These are phyloP conservation scores for Pulveroboletus sp. DNA, from an alignment of 768 basidiomycete species.

Conservation along the genomic window DNA sequence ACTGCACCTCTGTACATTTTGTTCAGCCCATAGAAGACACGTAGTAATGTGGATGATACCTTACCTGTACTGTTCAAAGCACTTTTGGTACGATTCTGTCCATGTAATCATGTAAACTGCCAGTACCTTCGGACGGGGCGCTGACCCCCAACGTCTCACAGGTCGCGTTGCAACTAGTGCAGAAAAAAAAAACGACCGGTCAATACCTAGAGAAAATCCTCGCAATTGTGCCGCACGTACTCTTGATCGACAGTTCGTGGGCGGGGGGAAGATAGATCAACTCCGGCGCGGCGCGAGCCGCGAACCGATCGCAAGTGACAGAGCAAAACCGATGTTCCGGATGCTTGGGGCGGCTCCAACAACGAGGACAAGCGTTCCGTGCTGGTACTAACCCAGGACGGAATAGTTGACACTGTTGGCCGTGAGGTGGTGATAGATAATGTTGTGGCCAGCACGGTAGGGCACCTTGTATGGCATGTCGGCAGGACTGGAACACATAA, in stretches of 20 bases:
- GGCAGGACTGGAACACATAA: background rate
- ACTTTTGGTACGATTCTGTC: constrained; percentile 2
- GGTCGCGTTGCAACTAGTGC: constrained; percentile 13
- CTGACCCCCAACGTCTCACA: constrained; percentile 4
- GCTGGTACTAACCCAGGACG: background rate
- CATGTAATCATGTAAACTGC: constrained; percentile 22
- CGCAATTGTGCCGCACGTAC: background rate
- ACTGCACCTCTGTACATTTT: constrained; percentile 10
- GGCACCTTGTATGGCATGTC: background rate
- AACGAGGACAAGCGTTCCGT: constrained; percentile 17
- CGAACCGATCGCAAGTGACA: constrained; percentile 3
- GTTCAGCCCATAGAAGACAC: background rate
- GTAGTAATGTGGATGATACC: background rate
- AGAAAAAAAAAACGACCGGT: background rate
- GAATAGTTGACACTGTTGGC: background rate
- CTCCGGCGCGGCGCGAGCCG: constrained; percentile 13
- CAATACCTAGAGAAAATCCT: background rate
- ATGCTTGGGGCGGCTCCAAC: constrained; percentile 7
- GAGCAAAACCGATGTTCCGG: constrained; percentile 21
- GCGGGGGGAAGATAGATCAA: constrained; percentile 8
- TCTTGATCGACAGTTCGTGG: constrained; percentile 5
- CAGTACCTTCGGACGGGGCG: constrained; percentile 8
- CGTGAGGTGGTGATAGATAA: background rate
- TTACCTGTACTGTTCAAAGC: constrained; percentile 20
- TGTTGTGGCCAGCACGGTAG: background rate